Evolutionary conservation across 495 filamentous ascomycete species (phyloP).

Genomic region (Bryoglossum gracile): DNA sequence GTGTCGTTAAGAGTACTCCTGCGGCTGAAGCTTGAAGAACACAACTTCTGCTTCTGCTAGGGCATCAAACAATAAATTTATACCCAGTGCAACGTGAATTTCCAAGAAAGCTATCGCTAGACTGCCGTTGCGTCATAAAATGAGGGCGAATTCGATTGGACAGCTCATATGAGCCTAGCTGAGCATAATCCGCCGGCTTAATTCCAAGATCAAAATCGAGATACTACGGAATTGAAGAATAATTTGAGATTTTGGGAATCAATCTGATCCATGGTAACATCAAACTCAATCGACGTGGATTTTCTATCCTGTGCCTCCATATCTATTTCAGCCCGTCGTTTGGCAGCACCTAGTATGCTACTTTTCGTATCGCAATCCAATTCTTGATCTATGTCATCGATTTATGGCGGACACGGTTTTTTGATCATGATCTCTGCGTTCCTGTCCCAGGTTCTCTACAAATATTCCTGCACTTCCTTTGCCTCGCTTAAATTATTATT

Average conservation of each 20-base stretch:
- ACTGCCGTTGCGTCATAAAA: neutral
- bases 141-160: neutral
- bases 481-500: too few species aligned
- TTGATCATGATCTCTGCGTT: neutral
- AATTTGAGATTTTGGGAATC: too few species aligned
- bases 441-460: neutral
- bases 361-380: neutral
- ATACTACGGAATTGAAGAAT: too few species aligned
- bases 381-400: neutral
- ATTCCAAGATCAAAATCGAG: too few species aligned
- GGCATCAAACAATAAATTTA: conserved; percentile 2
- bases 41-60: conserved; percentile 8
- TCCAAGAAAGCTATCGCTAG: neutral
- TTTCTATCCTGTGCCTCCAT: too few species aligned
- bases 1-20: conserved; percentile 33
- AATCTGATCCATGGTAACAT: too few species aligned
- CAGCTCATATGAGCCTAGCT: too few species aligned
- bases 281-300: too few species aligned
- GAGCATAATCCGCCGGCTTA: too few species aligned
- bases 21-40: too few species aligned
- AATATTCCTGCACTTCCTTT: too few species aligned
- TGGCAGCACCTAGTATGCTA: conserved; percentile 8
- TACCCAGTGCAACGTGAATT: neutral
- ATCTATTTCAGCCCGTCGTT: neutral
- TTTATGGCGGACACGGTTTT: neutral